Percentiles rank a stretch among this genome's conserved stretches.
phyloP scores from a whole-genome alignment of 2,329 filamentous ascomycete genomes.

The Pseudocercospora vitis region DNA sequence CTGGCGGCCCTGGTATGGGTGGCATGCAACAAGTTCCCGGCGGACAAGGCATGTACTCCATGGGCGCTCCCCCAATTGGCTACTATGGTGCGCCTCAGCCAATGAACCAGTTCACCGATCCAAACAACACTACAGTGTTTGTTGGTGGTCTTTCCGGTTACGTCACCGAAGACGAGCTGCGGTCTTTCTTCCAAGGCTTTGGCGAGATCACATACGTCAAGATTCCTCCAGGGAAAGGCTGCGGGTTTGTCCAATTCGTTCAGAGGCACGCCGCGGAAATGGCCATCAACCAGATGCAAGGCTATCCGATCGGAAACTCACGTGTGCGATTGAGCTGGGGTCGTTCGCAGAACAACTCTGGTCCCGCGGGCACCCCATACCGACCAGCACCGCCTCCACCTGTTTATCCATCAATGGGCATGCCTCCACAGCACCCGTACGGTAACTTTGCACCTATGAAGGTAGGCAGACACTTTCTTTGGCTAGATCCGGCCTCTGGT shows the following conservation, averaged over 20 bases:
- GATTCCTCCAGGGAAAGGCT: conserved; percentile 98
- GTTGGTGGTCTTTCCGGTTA: conserved; percentile 96
- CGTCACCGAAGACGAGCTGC: conserved; percentile 98
- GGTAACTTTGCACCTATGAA: conserved; percentile 68
- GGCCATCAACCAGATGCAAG: conserved; percentile 99
- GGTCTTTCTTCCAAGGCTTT: conserved; percentile 99
- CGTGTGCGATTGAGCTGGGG: conserved; percentile 97
- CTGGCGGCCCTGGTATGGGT: conserved; percentile 49
- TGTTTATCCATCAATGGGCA: conserved; percentile 66
- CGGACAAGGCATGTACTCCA: conserved; percentile 63
- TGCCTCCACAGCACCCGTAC: conserved; percentile 64
- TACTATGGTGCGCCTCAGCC: conserved; percentile 70
- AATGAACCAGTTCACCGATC: conserved; percentile 99
- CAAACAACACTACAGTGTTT: conserved; percentile 99
- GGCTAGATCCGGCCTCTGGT: background rate
- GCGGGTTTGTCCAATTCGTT: conserved; percentile 98
- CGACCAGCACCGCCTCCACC: conserved; percentile 83
- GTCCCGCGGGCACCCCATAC: conserved; percentile 91
- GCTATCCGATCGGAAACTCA: conserved; percentile 98
- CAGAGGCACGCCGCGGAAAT: conserved; percentile 98
- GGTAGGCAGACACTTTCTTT: conserved; percentile 43
- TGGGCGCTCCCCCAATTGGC: conserved; percentile 68
- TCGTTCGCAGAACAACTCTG: conserved; percentile 98
- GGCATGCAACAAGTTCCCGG: conserved; percentile 61
- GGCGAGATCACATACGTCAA: conserved; percentile 99